These are phyloP conservation scores for Cyberlindnera veronae DNA, from an alignment of 805 yeast species.

Conservation along the genomic window DNA sequence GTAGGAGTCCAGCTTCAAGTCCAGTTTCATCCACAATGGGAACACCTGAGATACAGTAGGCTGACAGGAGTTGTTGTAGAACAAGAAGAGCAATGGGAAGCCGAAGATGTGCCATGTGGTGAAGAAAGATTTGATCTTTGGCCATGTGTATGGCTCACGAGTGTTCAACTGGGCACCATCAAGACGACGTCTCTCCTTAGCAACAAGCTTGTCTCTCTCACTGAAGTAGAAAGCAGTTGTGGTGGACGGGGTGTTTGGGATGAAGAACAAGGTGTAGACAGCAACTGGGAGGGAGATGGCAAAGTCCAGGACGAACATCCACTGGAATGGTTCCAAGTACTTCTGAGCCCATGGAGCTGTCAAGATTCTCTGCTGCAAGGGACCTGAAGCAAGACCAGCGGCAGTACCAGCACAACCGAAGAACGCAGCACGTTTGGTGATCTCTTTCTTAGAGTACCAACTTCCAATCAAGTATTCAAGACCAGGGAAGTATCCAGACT, in stretches of 20 bases:
- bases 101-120: conserved; percentile 48
- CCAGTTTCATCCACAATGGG: conserved; percentile 43
- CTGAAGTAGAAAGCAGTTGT: too few relatives aligned
- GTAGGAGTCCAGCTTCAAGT: conserved; percentile 30
- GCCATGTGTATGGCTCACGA: conserved; percentile 38
- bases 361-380: too few relatives aligned
- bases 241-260: too few relatives aligned
- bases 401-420: too few relatives aligned
- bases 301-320: too few relatives aligned
- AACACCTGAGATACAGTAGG: conserved; percentile 42
- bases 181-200: conserved; percentile 43
- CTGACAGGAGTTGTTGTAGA: conserved; percentile 23
- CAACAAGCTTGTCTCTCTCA: too few relatives aligned
- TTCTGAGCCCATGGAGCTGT: too few relatives aligned
- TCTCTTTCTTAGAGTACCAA: conserved; percentile 36
- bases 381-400: too few relatives aligned
- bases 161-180: conserved; percentile 42
- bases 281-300: too few relatives aligned
- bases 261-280: too few relatives aligned
- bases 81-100: conserved; percentile 33
- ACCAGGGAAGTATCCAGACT: conserved; percentile 48
- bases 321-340: too few relatives aligned
- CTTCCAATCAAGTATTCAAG: conserved; percentile 39
- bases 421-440: too few relatives aligned
- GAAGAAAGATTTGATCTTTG: conserved; percentile 39